Evolutionary conservation across 225 moss, liverwort and hornwort genomes (phyloP), one percentile per base, ranked within the genome.

Genomic region (Physcomitrellopsis africana): DNA sequence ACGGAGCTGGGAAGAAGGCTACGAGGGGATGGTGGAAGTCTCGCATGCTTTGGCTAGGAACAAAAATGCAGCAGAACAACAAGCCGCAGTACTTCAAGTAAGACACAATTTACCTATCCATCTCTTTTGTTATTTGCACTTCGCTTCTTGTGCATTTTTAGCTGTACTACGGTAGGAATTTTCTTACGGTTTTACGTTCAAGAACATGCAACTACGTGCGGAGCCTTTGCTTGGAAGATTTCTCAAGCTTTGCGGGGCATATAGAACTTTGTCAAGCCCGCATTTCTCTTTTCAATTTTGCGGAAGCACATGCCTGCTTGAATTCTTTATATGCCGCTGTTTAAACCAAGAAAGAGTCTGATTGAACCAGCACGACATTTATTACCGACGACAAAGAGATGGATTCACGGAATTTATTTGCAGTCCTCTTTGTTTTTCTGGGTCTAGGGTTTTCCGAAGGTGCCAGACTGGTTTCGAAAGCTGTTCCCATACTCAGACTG

Each of bases 11-110:
- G 78, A 92, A 76, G 90, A 96, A 59, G 96, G 96, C 9, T 96
- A 96, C 41, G 78, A 89, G 72, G 96, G 96, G 24, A 96, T 96
- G 96, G 93, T 96, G 78, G 96, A 96, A 78, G 89, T 96, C 3
- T 96, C 96, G 2, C 93, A 93, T 69, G 96, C 96, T 37, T 48
- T 96, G 75, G 93, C 92, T 78, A 72, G 80, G 65, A 92, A 88
- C 60, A 81, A 73, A 72, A 85, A 90, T 27, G 89, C 93, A 17
- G 88, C 90, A 6, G 77, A 88, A 72, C 93, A 92, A 60, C 96
- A 96, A 87, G 85, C 89, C 65, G 96, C 93, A 63, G 96, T 96
- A 42, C 68, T 96, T 61, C 82, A 92, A 87, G 96, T 96, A 47
- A 67, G 69, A 62, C 18, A 45, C 18, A 46, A 23, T 37, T 37